Base-by-base conservation (phyloP, 371 early-diverging fungal genomes). In the Actinomortierella wolfii region DNA sequence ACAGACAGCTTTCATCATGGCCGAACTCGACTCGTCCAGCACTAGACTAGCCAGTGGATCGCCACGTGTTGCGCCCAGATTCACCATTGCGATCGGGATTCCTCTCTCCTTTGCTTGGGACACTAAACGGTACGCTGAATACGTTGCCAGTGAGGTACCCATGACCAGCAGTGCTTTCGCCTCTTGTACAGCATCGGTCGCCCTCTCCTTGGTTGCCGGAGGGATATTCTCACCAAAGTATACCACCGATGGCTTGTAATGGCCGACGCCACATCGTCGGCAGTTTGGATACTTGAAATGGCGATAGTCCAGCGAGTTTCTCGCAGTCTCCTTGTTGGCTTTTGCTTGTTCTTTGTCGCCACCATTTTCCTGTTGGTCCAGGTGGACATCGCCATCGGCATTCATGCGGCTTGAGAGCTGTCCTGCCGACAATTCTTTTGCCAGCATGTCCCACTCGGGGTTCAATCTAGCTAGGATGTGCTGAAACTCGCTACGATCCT, bases 221-320 rank as follows among this genome's bases (percentile, higher is more conserved):
- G 79, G 76, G 34, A 97, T 89, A 63, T 92, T 95, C 55, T 95
- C 96, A 18, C 95, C 94, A 81, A 95, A 95, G 63, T 95, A 94
- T 14, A 94, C 88, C 4, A 95, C 93, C 4, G 81, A 83, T 14
- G 89, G 89, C 66, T 90, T 91, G 65, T 84, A 84, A n/a, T 81
- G 61, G 39, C 83, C 81, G 0, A 73, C 67, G 18, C 77, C 66
- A 62, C 97, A 97, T 6, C 58, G 46, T 3, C 48, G 53, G 61
- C 97, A 97, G 2, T 75, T 70, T 6, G 94, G 93, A 26, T 93
- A 91, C 39, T 80, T 66, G 58, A 94, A 95, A 25, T 79, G 61
- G 24, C 77, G 74, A 66, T 90, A 94, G 7, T 81, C 77, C 28
- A 84, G 39, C 18, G 39, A 17, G 26, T 15, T 45, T 23, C 24